These are phyloP conservation scores for Aspergillus candidus DNA, from an alignment of 2,329 filamentous ascomycete species.

Conservation along the genomic window DNA sequence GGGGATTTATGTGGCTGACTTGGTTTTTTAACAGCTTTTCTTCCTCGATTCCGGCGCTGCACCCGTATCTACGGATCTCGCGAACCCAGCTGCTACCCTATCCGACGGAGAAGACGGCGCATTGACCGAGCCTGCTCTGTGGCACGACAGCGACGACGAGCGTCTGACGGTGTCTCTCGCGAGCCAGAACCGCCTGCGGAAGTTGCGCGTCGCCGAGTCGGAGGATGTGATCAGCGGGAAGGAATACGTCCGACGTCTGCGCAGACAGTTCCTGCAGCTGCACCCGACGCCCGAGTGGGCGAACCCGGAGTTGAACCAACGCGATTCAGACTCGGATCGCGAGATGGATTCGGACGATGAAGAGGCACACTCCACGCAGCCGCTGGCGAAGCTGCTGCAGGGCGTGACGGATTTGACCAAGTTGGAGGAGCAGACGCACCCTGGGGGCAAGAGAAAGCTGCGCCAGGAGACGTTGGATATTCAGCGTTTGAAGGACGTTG, in stretches of 20 bases:
- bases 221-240: conserved; percentile 83
- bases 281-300: conserved; percentile 60
- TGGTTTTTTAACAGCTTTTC: conserved; percentile 56
- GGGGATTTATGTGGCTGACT: no score
- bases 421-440: conserved; percentile 40
- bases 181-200: conserved; percentile 67
- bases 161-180: conserved; percentile 76
- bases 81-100: conserved; percentile 32
- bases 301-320: conserved; percentile 35
- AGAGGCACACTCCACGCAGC: conserved; percentile 61
- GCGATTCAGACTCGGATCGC: conserved; percentile 34
- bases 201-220: conserved; percentile 70
- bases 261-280: conserved; percentile 65
- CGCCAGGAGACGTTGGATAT: conserved; percentile 86
- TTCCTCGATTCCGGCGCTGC: conserved; percentile 66
- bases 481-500: conserved; percentile 79
- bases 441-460: conserved; percentile 61
- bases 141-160: conserved; percentile 96
- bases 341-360: conserved; percentile 54
- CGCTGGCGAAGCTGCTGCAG: conserved; percentile 73
- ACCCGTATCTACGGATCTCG: conserved; percentile 27
- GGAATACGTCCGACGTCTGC: conserved; percentile 75
- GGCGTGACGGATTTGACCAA: conserved; percentile 62
- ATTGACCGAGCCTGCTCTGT: conserved; percentile 44
- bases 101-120: conserved; percentile 31